Conservation (phyloP, 2,329 filamentous ascomycete genomes). For the Tricladium varicosporioides region DNA sequence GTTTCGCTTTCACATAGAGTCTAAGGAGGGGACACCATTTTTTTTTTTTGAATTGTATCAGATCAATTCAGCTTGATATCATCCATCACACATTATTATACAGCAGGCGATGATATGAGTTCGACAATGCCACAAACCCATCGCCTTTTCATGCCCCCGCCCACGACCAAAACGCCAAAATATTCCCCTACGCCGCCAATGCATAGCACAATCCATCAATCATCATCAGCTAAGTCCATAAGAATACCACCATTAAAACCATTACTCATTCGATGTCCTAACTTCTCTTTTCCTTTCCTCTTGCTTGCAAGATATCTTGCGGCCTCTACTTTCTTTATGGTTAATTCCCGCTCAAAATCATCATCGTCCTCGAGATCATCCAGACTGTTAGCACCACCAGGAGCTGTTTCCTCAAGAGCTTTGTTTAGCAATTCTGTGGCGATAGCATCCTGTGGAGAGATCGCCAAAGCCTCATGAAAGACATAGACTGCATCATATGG, state of each 20-base stretch:
- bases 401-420: conserved; percentile 62
- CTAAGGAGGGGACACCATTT: no score
- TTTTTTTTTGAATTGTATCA: no score
- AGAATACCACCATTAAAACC: conserved; percentile 44
- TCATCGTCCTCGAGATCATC: conserved; percentile 46
- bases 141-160: background rate
- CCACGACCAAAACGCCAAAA: conserved; percentile 10
- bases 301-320: conserved; percentile 31
- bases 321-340: conserved; percentile 45
- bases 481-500: conserved; percentile 76
- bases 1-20: no score
- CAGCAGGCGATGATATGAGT: background rate
- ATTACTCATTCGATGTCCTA: conserved; percentile 36
- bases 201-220: conserved; percentile 29
- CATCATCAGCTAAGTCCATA: conserved; percentile 58
- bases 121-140: background rate
- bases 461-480: conserved; percentile 79
- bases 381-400: conserved; percentile 28
- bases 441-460: conserved; percentile 76
- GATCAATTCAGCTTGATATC: no score
- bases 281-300: conserved; percentile 43
- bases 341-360: conserved; percentile 54
- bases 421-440: conserved; percentile 75
- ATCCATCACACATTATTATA: background rate
- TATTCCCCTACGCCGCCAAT: conserved; percentile 11